A percentile compares a stretch with the other conserved stretches of the same genome.
Evolutionary conservation across 1,284 basidiomycete species (phyloP).

Genomic region (Moniliella sp.): DNA sequence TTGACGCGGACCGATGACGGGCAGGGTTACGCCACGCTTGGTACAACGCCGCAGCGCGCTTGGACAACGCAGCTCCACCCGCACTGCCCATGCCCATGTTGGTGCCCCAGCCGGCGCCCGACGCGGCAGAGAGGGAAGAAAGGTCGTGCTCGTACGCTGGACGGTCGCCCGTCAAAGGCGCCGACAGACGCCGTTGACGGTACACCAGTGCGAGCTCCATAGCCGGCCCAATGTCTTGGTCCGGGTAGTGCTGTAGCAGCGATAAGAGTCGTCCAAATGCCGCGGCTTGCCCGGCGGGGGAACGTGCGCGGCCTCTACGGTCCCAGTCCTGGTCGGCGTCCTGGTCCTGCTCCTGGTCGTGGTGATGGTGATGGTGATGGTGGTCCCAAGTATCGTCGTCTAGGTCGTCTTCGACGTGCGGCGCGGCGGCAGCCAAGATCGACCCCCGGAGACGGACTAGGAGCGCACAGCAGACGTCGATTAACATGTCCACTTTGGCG

Average conservation of each 20-base stretch:
- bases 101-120: no score
- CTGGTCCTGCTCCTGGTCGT: neutral
- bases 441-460: constrained; percentile 9
- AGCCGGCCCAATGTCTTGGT: constrained; percentile 18
- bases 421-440: constrained; percentile 1
- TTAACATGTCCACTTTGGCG: constrained; percentile 24
- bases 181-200: constrained; percentile 14
- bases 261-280: constrained; percentile 5
- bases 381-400: no score
- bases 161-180: constrained; percentile 19
- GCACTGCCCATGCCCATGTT: no score
- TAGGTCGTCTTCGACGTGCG: no score
- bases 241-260: constrained; percentile 18
- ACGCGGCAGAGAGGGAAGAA: no score
- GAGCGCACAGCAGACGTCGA: constrained; percentile 26
- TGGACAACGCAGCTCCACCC: no score
- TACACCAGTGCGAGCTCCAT: constrained; percentile 14
- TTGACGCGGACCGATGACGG: no score
- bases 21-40: no score
- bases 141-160: constrained; percentile 8
- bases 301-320: no score
- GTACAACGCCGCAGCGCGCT: no score
- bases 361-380: no score
- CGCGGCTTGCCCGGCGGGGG: neutral
- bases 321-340: constrained; percentile 3